phyloP scores from a whole-genome alignment of 768 basidiomycete species.

The Russula ochroleuca region DNA sequence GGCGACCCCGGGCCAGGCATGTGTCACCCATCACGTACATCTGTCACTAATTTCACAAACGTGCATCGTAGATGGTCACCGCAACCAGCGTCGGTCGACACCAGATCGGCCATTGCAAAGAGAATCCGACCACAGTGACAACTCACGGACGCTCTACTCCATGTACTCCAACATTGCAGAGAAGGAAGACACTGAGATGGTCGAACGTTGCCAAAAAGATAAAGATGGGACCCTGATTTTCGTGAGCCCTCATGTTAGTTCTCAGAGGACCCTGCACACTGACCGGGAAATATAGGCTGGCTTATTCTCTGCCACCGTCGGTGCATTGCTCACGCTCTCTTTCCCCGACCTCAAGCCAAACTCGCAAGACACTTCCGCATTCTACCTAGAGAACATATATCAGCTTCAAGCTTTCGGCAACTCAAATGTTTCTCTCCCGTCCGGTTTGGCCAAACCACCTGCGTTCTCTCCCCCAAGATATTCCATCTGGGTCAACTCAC shows the following conservation, averaged over 20 bases:
- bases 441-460: neutral
- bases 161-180: slow-evolving; percentile 19
- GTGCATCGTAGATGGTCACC: no score
- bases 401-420: neutral
- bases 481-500: slow-evolving; percentile 9
- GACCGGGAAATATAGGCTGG: slow-evolving; percentile 10
- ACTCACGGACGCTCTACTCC: slow-evolving; percentile 8
- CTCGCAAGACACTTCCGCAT: neutral
- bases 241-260: slow-evolving; percentile 2
- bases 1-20: no score
- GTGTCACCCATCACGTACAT: no score
- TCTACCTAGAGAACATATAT: slow-evolving; percentile 4
- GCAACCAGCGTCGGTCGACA: neutral
- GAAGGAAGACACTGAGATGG: slow-evolving; percentile 20
- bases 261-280: no score
- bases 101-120: neutral
- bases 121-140: neutral
- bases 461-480: slow-evolving; percentile 1
- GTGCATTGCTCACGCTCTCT: neutral
- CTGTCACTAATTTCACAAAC: no score
- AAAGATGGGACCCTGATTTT: slow-evolving; percentile 25
- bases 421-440: neutral
- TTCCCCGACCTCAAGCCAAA: slow-evolving; percentile 12
- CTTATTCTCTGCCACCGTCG: slow-evolving; percentile 22
- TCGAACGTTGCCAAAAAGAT: slow-evolving; percentile 20